Evolutionary conservation across 2,329 filamentous ascomycete species (phyloP).

Genomic region (Verticillium longisporum): DNA sequence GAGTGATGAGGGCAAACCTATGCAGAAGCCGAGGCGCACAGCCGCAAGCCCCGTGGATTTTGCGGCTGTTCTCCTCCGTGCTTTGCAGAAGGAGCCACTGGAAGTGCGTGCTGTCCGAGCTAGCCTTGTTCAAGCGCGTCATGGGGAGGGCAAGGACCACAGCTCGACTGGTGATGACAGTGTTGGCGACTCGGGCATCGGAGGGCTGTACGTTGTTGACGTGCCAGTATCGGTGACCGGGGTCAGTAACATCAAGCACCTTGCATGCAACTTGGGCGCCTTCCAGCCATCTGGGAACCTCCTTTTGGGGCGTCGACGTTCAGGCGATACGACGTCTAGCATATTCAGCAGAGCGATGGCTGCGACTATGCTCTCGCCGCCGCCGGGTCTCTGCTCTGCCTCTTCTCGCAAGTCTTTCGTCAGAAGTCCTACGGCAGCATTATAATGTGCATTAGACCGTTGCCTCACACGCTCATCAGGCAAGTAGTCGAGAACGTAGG

Average conservation of each 20-base stretch:
- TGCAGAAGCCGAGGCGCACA: conserved; percentile 32
- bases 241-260: conserved; percentile 26
- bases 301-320: conserved; percentile 24
- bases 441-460: conserved; percentile 22
- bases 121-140: conserved; percentile 21
- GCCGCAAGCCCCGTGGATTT: conserved; percentile 33
- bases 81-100: conserved; percentile 31
- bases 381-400: not conserved
- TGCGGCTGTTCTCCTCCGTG: conserved; percentile 22
- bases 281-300: conserved; percentile 28
- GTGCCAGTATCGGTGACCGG: conserved; percentile 28
- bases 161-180: conserved; percentile 30
- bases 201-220: conserved; percentile 24
- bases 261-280: conserved; percentile 27
- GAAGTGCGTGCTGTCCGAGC: conserved; percentile 23
- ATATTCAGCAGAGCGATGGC: conserved; percentile 18
- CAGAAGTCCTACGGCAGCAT: conserved; percentile 23
- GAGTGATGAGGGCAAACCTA: conserved; percentile 28
- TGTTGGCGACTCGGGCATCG: conserved; percentile 27
- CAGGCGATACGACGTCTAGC: conserved; percentile 22
- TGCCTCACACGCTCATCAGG: conserved; percentile 22
- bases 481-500: conserved; percentile 33
- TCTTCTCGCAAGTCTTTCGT: conserved; percentile 8
- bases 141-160: conserved; percentile 32
- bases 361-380: conserved; percentile 6